These are phyloP conservation scores for Helenozyma rhizophorensis DNA, from an alignment of 805 yeast genomes.

Conservation along the genomic window DNA sequence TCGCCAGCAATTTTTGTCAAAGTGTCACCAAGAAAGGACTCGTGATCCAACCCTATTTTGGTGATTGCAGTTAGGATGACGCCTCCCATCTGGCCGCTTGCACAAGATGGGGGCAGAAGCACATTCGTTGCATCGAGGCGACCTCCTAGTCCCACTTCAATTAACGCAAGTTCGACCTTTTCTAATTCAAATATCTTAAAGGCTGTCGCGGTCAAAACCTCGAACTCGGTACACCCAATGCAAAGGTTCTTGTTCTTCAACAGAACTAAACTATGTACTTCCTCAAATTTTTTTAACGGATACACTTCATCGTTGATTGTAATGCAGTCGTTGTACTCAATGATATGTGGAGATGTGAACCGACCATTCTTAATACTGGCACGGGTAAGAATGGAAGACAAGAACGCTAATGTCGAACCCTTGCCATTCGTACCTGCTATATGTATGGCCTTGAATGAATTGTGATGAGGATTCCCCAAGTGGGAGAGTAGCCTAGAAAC, in stretches of 20 bases:
- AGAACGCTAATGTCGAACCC: conserved; percentile 85
- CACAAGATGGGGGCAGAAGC: conserved; percentile 35
- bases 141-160: conserved; percentile 97
- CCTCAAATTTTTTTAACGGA: conserved; percentile 39
- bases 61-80: conserved; percentile 71
- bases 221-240: conserved; percentile 83
- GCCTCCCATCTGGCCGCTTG: no score
- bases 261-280: conserved; percentile 40
- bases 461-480: conserved; percentile 67
- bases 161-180: conserved; percentile 66
- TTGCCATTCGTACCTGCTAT: conserved; percentile 97
- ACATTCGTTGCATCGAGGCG: conserved; percentile 86
- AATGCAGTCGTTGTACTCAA: conserved; percentile 72
- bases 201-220: conserved; percentile 79
- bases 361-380: conserved; percentile 58
- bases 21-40: conserved; percentile 65
- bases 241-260: conserved; percentile 32
- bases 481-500: conserved; percentile 26
- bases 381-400: conserved; percentile 57
- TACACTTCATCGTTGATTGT: conserved; percentile 60
- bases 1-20: conserved; percentile 63
- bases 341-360: conserved; percentile 85
- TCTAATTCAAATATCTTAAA: conserved; percentile 62
- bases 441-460: conserved; percentile 65
- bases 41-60: conserved; percentile 85